Conservation (phyloP, 192 early-diverging fungal genomes). For the Coemansia sp. region DNA sequence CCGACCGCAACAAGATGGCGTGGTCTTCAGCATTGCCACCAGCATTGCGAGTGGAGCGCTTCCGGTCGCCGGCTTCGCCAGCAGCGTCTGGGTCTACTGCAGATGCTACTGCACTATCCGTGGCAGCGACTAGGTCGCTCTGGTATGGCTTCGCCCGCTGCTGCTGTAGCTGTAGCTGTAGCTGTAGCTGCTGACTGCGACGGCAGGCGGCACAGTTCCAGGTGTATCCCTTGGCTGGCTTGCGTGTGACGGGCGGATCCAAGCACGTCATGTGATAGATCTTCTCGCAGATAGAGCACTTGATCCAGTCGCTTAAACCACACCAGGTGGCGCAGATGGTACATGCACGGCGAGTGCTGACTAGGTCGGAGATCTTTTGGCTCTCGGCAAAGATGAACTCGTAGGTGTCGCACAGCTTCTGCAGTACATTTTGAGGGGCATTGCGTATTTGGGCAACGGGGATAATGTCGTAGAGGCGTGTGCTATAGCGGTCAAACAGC, state of each 20-base stretch:
- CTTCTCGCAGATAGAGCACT: constrained; percentile 73
- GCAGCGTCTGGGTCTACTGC: not conserved
- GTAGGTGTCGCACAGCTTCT: constrained; percentile 65
- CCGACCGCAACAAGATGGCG: constrained; percentile 11
- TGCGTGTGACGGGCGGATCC: constrained; percentile 70
- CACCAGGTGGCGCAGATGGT: constrained; percentile 73
- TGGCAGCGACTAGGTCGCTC: constrained; percentile 3
- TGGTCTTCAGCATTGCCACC: constrained; percentile 25
- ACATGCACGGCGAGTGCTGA: constrained; percentile 67
- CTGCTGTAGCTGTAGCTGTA: constrained; percentile 6
- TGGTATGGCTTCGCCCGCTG: constrained; percentile 2
- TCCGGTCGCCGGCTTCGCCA: constrained; percentile 20
- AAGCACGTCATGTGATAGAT: constrained; percentile 82
- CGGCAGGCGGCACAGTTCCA: constrained; percentile 83
- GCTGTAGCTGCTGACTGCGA: constrained; percentile 29
- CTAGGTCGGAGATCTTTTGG: constrained; percentile 75
- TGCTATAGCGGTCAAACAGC: constrained; percentile 88
- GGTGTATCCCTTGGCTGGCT: constrained; percentile 81
- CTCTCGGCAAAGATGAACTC: constrained; percentile 84
- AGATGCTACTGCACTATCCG: not conserved
- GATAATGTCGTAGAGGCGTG: constrained; percentile 83
- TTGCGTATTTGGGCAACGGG: constrained; percentile 77
- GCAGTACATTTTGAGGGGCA: constrained; percentile 69
- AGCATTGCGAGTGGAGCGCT: constrained; percentile 33
- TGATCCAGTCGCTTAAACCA: constrained; percentile 62